Base-by-base conservation (phyloP, 352 stramenopile genomes). In the Phytophthora colocasiae region DNA sequence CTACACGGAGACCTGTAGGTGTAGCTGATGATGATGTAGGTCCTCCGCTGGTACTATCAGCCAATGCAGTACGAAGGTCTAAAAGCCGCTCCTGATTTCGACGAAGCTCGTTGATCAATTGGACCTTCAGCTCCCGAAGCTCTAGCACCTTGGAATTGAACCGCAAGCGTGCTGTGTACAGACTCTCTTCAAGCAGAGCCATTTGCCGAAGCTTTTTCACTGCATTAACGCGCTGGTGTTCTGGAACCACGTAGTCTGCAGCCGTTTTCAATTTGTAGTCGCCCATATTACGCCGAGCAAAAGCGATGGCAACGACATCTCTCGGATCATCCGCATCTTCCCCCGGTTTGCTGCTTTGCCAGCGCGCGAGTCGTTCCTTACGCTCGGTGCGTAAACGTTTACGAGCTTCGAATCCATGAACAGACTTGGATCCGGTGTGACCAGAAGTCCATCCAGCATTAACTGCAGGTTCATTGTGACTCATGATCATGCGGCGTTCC, bases 191-290 rank as follows among this genome's bases (percentile, higher is more conserved):
- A 0, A 97, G 74, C 15, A 96, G 69, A 29, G 85, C 85, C 73
- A 96, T 93, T 54, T 97, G 87, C n/a, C 81, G 63, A 11, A 88
- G 63, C 58, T 98, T 98, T 65, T 95, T 97, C 22, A 81, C 81
- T 3, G 92, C 87, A 46, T 98, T 97, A 19, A 98, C 83, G 27
- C 85, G 90, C 65, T 96, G 90, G 17, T 91, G 79, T 53, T 97
- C 81, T 5, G 93, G 93, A 9, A 98, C 93, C 5, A 96, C 87
- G 62, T 98, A 98, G 52, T 90, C 82, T 6, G 71, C 62, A 9
- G 80, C 85, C 3, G 81, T 92, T 72, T 98, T 98, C 39, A 98
- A 69, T 62, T 97, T 96, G 75, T 97, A 98, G 72, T 97, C 92
- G 2, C 93, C 92, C 83, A 97, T 93, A 63, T 97, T 95, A 29